Conservation (phyloP, 2,329 filamentous ascomycete species). For the Aspergillus neoniger region DNA sequence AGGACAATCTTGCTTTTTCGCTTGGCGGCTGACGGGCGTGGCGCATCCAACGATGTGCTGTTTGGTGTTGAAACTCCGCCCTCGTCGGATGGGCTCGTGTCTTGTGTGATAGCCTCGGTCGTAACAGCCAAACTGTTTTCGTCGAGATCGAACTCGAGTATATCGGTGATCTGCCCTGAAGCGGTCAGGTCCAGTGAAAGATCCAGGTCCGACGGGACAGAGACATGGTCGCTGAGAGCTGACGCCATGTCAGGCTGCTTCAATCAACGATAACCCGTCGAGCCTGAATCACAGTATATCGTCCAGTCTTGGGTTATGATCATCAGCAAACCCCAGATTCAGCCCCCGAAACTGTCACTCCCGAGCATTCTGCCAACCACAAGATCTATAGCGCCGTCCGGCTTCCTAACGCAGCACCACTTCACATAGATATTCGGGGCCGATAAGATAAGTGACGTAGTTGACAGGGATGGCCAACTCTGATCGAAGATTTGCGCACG, state of each 20-base stretch:
- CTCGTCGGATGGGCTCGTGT: conserved; percentile 14
- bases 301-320: neutral
- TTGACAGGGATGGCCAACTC: neutral
- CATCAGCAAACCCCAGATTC: conserved; percentile 11
- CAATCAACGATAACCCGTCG: neutral
- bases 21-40: conserved; percentile 19
- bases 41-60: conserved; percentile 13
- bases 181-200: conserved; percentile 19
- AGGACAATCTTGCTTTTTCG: conserved; percentile 30
- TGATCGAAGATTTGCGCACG: neutral
- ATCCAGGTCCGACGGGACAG: conserved; percentile 25
- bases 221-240: conserved; percentile 21
- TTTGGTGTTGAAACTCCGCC: conserved; percentile 16
- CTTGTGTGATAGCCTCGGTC: neutral
- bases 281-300: neutral
- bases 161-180: conserved; percentile 11
- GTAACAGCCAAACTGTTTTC: neutral
- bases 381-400: conserved; percentile 6
- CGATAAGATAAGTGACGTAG: neutral
- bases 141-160: conserved; percentile 6
- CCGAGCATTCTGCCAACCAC: conserved; percentile 15
- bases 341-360: conserved; percentile 12
- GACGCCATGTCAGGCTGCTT: conserved; percentile 19
- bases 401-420: neutral
- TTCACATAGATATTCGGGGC: conserved; percentile 6